Conservation (phyloP, 768 basidiomycete genomes). For the Suillus fuscotomentosus region DNA sequence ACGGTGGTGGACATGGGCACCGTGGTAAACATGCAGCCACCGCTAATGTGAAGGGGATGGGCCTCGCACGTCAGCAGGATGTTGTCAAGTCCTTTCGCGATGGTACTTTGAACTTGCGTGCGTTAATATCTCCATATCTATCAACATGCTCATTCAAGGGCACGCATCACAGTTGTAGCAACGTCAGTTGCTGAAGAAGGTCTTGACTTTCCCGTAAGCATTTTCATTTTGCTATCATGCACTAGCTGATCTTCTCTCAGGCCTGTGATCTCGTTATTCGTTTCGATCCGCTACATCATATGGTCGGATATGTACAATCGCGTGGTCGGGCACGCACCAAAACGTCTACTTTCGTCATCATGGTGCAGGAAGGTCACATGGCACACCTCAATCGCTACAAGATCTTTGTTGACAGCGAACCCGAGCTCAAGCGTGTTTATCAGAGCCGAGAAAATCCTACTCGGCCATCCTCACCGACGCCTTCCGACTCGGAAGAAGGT, state of each 20-base stretch:
- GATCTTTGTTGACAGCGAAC: slow-evolving; percentile 58
- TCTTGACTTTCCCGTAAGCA: slow-evolving; percentile 76
- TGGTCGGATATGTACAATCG: slow-evolving; percentile 88
- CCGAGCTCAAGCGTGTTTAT: slow-evolving; percentile 61
- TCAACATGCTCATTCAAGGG: neutral
- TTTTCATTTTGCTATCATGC: neutral
- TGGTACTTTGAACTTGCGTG: slow-evolving; percentile 66
- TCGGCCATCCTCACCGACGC: slow-evolving; percentile 23
- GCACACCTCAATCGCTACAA: slow-evolving; percentile 58
- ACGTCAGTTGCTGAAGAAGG: slow-evolving; percentile 93
- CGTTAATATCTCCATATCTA: slow-evolving; percentile 24
- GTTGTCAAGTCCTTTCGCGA: slow-evolving; percentile 65
- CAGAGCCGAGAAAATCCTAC: slow-evolving; percentile 45
- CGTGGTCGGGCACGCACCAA: slow-evolving; percentile 81
- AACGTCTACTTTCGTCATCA: slow-evolving; percentile 75
- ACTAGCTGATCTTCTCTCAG: slow-evolving; percentile 34
- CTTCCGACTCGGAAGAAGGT: slow-evolving; percentile 27
- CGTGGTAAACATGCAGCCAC: slow-evolving; percentile 14
- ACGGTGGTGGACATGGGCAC: slow-evolving; percentile 47
- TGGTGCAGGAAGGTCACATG: slow-evolving; percentile 66
- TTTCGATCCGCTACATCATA: slow-evolving; percentile 78
- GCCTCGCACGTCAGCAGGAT: slow-evolving; percentile 51
- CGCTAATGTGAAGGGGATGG: slow-evolving; percentile 50
- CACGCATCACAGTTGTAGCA: slow-evolving; percentile 55
- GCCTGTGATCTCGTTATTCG: slow-evolving; percentile 86